Evolutionary conservation across 352 stramenopile species (phyloP).

Genomic region (Globisporangium uncinulatum): DNA sequence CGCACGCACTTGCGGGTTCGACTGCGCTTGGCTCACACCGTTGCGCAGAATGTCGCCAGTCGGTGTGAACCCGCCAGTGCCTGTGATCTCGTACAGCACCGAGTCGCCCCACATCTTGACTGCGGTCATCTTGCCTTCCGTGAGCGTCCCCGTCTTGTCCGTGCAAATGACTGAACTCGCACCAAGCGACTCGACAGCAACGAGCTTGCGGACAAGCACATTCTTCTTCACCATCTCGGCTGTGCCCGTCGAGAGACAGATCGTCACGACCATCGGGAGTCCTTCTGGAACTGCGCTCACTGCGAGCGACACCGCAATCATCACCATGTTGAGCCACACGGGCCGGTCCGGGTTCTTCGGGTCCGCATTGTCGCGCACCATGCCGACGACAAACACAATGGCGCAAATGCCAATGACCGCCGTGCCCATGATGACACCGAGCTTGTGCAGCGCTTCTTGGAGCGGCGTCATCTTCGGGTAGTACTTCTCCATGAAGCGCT

Average conservation of each 20-base stretch:
- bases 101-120: slow-evolving; percentile 76
- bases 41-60: slow-evolving; percentile 47
- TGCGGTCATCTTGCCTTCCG: slow-evolving; percentile 80
- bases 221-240: slow-evolving; percentile 75
- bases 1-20: slow-evolving; percentile 52
- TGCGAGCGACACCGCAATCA: slow-evolving; percentile 88
- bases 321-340: slow-evolving; percentile 91
- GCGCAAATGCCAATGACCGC: slow-evolving; percentile 78
- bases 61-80: slow-evolving; percentile 43
- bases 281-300: slow-evolving; percentile 74
- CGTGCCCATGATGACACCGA: slow-evolving; percentile 89
- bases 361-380: slow-evolving; percentile 48
- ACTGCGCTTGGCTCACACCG: slow-evolving; percentile 30
- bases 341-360: slow-evolving; percentile 65
- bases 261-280: slow-evolving; percentile 78
- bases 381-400: slow-evolving; percentile 89
- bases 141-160: slow-evolving; percentile 96
- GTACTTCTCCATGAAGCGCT: slow-evolving; percentile 58
- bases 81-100: slow-evolving; percentile 56
- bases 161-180: slow-evolving; percentile 90
- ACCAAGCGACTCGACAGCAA: slow-evolving; percentile 78
- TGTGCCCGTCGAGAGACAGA: slow-evolving; percentile 68
- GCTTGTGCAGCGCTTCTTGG: slow-evolving; percentile 90
- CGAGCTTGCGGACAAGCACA: slow-evolving; percentile 83
- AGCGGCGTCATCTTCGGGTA: slow-evolving; percentile 84